Conservation (phyloP, 495 filamentous ascomycete genomes). For the Annulohypoxylon maeteangense region DNA sequence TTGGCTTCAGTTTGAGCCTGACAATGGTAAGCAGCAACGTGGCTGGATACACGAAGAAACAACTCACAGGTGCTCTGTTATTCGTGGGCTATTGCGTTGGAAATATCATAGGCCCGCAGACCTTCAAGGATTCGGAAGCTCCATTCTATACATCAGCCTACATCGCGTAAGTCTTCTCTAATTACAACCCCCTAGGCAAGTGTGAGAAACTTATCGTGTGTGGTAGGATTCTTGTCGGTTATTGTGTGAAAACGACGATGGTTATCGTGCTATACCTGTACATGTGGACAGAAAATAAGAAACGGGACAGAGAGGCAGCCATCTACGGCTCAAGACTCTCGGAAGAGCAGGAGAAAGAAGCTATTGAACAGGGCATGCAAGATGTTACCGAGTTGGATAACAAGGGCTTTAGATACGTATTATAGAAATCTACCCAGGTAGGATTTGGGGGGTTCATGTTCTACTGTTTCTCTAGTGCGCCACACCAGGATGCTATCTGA, state of each 20-base stretch:
- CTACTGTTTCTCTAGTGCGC: no score
- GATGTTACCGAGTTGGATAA: slow-evolving; percentile 68
- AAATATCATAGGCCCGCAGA: slow-evolving; percentile 66
- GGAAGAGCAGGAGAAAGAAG: slow-evolving; percentile 56
- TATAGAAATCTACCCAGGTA: slow-evolving; percentile 50
- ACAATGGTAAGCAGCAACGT: slow-evolving; percentile 59
- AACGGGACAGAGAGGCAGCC: slow-evolving; percentile 59
- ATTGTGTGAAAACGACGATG: slow-evolving; percentile 60
- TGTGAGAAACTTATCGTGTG: slow-evolving; percentile 1
- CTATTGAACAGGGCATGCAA: slow-evolving; percentile 65
- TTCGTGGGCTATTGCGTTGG: slow-evolving; percentile 67
- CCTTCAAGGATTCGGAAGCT: slow-evolving; percentile 62
- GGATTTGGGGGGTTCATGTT: no score
- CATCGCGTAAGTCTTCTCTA: slow-evolving; percentile 52
- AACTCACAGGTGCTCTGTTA: slow-evolving; percentile 61
- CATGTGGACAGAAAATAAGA: slow-evolving; percentile 65
- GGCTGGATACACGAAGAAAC: slow-evolving; percentile 67
- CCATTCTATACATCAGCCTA: slow-evolving; percentile 66
- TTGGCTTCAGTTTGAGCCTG: slow-evolving; percentile 58
- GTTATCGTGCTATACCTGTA: slow-evolving; percentile 62
- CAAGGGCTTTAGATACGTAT: slow-evolving; percentile 63
- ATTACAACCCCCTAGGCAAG: not conserved
- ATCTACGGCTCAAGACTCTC: slow-evolving; percentile 36
- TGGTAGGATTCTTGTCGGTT: slow-evolving; percentile 61
- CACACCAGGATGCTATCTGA: no score